A percentile compares a stretch with the other conserved stretches of the same genome.
phyloP scores from a whole-genome alignment of 331 rosid species.

The Rhamnella rubrinervis region DNA sequence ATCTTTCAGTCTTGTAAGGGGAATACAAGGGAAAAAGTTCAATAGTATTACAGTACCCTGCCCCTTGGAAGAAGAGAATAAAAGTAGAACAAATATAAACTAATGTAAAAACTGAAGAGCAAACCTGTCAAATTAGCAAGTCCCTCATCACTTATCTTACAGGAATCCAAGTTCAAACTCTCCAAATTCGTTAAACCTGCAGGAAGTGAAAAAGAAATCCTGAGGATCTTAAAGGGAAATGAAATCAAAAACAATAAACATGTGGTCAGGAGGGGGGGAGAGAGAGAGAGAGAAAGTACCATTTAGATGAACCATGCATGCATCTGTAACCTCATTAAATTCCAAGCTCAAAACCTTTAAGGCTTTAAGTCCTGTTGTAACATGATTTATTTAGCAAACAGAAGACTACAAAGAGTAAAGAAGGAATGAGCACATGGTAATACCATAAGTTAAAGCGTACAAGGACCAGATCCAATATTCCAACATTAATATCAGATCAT shows the following conservation, averaged over 20 bases:
- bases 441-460: not conserved
- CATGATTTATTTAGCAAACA: conserved; percentile 18
- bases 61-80: not conserved
- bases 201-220: not conserved
- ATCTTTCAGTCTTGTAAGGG: not conserved
- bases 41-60: no score
- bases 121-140: conserved; percentile 68
- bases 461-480: conserved; percentile 15
- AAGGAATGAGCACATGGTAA: not conserved
- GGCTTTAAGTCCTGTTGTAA: conserved; percentile 51
- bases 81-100: conserved; percentile 13
- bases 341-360: conserved; percentile 65
- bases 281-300: conserved; percentile 40
- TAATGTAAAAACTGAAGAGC: conserved; percentile 9
- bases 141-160: conserved; percentile 59
- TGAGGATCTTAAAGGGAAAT: not conserved
- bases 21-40: no score
- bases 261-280: not conserved
- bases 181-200: conserved; percentile 60
- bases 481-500: conserved; percentile 3
- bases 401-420: conserved; percentile 1
- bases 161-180: conserved; percentile 70
- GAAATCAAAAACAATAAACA: not conserved
- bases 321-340: conserved; percentile 55
- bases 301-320: conserved; percentile 58